phyloP scores from a whole-genome alignment of 2,329 filamentous ascomycete genomes.

The Clonostachys sp. region DNA sequence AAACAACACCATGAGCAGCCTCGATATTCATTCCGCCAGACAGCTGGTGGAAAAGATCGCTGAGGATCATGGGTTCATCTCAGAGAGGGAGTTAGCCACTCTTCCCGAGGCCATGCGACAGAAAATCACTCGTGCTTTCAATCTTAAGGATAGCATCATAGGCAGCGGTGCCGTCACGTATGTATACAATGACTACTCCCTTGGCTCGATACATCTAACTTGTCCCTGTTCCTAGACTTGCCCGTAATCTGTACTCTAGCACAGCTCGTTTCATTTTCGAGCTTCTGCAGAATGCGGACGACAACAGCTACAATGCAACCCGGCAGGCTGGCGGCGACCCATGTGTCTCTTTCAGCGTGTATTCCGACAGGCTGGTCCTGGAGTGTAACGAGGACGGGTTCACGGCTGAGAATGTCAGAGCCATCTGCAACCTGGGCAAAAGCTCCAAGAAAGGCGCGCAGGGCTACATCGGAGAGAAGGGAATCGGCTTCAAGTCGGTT shows the following conservation, averaged over 20 bases:
- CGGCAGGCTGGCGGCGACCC: constrained; percentile 35
- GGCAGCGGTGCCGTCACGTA: neutral
- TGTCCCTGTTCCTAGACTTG: constrained; percentile 20
- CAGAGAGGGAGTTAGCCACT: neutral
- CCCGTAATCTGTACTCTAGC: constrained; percentile 33
- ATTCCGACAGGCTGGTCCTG: constrained; percentile 26
- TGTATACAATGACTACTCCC: too few species aligned
- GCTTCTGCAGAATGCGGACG: constrained; percentile 18
- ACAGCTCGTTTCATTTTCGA: constrained; percentile 22
- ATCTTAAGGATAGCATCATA: neutral
- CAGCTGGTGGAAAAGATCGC: neutral
- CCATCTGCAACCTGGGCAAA: constrained; percentile 33
- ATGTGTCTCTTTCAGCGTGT: constrained; percentile 29
- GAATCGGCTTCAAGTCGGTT: constrained; percentile 43
- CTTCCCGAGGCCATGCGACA: neutral
- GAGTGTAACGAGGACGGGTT: constrained; percentile 45
- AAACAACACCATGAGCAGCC: too few species aligned
- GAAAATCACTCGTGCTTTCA: neutral
- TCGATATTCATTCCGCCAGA: neutral
- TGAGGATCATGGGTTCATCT: neutral
- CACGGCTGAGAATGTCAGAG: constrained; percentile 25
- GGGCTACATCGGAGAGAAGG: constrained; percentile 39
- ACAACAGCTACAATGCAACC: constrained; percentile 35
- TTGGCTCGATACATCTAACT: neutral
- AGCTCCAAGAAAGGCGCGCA: constrained; percentile 33